Conservation (phyloP, 805 yeast genomes). For the Nakazawaea populi region DNA sequence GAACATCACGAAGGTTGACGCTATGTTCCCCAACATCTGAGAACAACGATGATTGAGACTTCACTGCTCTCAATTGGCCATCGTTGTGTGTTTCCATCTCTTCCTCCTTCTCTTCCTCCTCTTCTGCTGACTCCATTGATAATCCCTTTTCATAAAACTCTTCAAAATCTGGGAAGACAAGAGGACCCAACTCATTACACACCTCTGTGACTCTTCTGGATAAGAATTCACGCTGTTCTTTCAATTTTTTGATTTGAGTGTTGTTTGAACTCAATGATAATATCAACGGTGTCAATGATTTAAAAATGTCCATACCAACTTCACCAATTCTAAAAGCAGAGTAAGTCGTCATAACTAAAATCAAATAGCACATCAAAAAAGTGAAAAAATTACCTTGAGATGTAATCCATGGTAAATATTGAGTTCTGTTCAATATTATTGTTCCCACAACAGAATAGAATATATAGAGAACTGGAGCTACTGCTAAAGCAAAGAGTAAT, state of each 20-base stretch:
- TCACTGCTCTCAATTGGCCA: not conserved
- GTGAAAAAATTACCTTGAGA: not conserved
- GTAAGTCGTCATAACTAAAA: conserved; percentile 72
- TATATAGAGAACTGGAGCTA: conserved; percentile 80
- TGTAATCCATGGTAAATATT: not conserved
- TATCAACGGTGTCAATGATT: conserved; percentile 75
- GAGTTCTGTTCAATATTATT: conserved; percentile 7
- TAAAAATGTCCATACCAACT: conserved; percentile 84
- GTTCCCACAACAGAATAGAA: conserved; percentile 64
- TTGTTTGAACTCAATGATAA: conserved; percentile 50
- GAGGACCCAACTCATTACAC: conserved; percentile 79
- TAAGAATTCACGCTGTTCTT: conserved; percentile 54
- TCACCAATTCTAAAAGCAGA: conserved; percentile 89
- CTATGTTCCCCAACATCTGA: conserved; percentile 2
- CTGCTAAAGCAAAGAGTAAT: conserved; percentile 76
- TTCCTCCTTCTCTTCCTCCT: conserved; percentile 17
- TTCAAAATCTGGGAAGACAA: conserved; percentile 78
- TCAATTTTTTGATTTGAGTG: conserved; percentile 46
- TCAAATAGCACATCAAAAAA: conserved; percentile 47
- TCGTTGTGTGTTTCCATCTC: conserved; percentile 10
- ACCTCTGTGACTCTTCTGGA: conserved; percentile 72
- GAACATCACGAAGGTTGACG: conserved; percentile 22
- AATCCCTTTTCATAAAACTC: conserved; percentile 7
- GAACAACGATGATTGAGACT: conserved; percentile 3
- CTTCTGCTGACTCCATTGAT: conserved; percentile 14